These are phyloP conservation scores for Aspergillus piperis DNA, from an alignment of 2,329 filamentous ascomycete genomes.

Conservation along the genomic window DNA sequence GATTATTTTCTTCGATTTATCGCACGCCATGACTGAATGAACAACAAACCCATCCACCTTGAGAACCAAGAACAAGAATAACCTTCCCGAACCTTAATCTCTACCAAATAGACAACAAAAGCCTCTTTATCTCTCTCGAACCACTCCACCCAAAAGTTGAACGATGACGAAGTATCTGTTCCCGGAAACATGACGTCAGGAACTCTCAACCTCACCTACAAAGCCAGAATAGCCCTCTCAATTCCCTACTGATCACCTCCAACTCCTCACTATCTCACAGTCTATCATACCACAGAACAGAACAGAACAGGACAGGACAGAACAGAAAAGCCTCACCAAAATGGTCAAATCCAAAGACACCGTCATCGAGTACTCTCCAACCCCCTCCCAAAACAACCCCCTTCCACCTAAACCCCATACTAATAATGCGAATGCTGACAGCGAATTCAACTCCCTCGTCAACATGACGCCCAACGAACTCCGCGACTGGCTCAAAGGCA, in stretches of 20 bases:
- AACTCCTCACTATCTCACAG: background rate
- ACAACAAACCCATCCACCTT: background rate
- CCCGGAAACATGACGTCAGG: background rate
- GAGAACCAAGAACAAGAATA: background rate
- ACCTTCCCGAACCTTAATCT: background rate
- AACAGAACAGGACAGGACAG: too few species aligned
- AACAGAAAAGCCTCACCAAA: constrained; percentile 20
- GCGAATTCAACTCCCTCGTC: constrained; percentile 66
- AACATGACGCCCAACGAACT: constrained; percentile 66
- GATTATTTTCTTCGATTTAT: background rate
- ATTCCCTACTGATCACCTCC: fast-evolving
- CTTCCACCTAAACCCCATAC: constrained; percentile 30
- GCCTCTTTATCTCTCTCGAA: background rate
- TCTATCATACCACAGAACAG: too few species aligned
- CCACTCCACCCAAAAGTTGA: background rate
- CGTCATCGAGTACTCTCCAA: constrained; percentile 47
- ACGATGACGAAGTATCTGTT: background rate
- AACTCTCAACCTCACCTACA: background rate
- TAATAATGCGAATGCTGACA: constrained; percentile 16
- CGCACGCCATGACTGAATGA: too few species aligned
- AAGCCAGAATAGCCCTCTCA: background rate
- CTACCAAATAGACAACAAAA: background rate
- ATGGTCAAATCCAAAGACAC: constrained; percentile 57
- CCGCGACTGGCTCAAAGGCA: constrained; percentile 61
- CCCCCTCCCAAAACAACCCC: background rate